Base-by-base conservation (phyloP, 2,329 filamentous ascomycete species). In the Neoscytalidium dimidiatum region DNA sequence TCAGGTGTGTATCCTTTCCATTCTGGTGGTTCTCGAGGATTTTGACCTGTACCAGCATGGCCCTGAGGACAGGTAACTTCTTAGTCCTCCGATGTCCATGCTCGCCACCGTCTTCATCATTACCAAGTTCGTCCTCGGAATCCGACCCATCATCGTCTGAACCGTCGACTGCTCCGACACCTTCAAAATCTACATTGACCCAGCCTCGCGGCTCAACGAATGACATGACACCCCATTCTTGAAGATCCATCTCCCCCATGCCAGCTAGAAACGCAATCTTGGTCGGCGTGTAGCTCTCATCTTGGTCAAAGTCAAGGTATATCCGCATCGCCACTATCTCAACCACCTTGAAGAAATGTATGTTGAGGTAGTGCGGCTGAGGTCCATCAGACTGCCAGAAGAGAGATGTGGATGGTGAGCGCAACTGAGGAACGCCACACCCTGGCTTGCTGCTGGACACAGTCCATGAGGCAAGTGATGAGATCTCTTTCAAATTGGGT, bases 11-110 rank as follows among this genome's bases (percentile, higher is more conserved):
- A 76, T 99, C 95, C 77, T 99, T 99, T 68, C 95, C 95, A 76
- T 99, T 99, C 79, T 99, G 95, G 77, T 99, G 95, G 74, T 99
- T 99, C 80, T 98, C 95, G 60, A 94, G 86, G 56, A 99, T 90
- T 69, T 91, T 89, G 73, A 98, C 89, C 77, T 98, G 94, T 29
- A 99, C 84, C 31, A 98, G 87, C 80, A 94, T 97, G 17, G 92
- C 93, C 66, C 94, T 88, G 19, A 98, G 85, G 1, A 94, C 91
- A 71, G 82, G 82, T 89, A 90, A 44, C 85, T 90, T 72, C 88
- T 88, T 53, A 83, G 83, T 52, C 86, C 87, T 44, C 82, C 81
- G 1, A 87, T 78, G 17, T 9, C 29, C 70, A 3, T 69, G 69
- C 5, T 68, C 69, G 17, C 67, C 66, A 8, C 67, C 69, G 26